Evolutionary conservation across 179 eudicot species (phyloP).

Genomic region (Nepenthes alata): DNA sequence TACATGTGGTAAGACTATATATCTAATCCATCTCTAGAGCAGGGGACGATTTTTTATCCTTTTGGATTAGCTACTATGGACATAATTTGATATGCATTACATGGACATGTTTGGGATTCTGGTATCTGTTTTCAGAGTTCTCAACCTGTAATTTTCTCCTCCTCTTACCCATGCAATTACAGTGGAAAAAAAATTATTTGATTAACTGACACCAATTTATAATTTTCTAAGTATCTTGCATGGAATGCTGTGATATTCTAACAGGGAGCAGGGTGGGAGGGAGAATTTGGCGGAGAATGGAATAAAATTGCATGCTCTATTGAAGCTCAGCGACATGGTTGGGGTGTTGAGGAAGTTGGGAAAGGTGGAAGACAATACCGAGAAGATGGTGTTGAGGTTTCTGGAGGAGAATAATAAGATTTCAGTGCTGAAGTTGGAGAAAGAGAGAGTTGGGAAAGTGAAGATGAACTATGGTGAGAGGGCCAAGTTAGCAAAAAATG

Average conservation of each 20-base stretch:
- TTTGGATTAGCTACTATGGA: too few relatives aligned
- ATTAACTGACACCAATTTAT: background rate
- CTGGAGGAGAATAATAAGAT: conserved; percentile 64
- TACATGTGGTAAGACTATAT: too few relatives aligned
- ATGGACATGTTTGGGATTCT: too few relatives aligned
- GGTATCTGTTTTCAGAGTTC: too few relatives aligned
- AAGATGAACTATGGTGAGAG: conserved; percentile 58
- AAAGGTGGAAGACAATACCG: conserved; percentile 69
- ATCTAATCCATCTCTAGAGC: too few relatives aligned
- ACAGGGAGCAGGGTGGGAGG: conserved; percentile 84
- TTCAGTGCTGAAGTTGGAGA: conserved; percentile 25
- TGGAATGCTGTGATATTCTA: background rate
- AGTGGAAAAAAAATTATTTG: background rate
- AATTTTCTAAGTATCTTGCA: background rate
- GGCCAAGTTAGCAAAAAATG: conserved; percentile 62
- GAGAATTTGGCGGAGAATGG: conserved; percentile 73
- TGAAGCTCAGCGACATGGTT: conserved; percentile 81
- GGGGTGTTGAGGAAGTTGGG: conserved; percentile 67
- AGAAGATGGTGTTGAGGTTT: conserved; percentile 62
- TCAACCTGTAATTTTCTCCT: too few relatives aligned
- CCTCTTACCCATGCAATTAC: too few relatives aligned
- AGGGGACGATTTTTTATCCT: too few relatives aligned
- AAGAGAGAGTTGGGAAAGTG: conserved; percentile 12
- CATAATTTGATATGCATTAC: too few relatives aligned
- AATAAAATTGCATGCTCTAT: conserved; percentile 61